Evolutionary conservation across 768 basidiomycete genomes (phyloP), one percentile per base, ranked within the genome.

Genomic region (Trametes cinnabarina): DNA sequence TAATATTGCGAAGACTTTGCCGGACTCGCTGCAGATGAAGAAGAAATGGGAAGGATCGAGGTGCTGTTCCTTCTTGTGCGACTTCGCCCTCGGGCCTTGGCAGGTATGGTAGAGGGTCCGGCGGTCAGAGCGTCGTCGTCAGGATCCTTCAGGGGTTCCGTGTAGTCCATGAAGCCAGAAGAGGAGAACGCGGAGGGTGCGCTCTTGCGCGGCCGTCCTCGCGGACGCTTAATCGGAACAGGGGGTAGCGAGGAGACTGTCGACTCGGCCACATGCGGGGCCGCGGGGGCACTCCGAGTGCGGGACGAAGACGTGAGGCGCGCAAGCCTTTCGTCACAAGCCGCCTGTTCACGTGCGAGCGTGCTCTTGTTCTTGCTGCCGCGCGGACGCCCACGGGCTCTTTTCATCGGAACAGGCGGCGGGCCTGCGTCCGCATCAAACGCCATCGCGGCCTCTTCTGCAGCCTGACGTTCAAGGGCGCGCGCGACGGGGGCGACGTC

Each of bases 311-410:
- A 15, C 10, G 46, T 23, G 11, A 23, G 35, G 1, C 20, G 39
- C 5, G 35, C 19, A 4, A 51, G 15, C 3, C n/a, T 4, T n/a
- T 26, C 25, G 8, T n/a, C 28, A 2, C 51, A 26, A 23, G 42
- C 49, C 4, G 28, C 32, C 14, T 53, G 43, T 10, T 55, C 59
- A 14, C 59, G 59, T 20, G 32, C 42, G 25, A 55, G 37, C 15
- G 59, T 55, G 3, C 32, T 25, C 35, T 44, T 55, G 37, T 60
- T 60, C 54, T 60, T 60, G 49, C 59, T 55, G 25, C 59, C 59
- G 3, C 28, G 51, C 12, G 51, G 58, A 3, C 58, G 46, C 10
- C 58, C 58, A 0, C 51, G 58, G 14, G 37, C 37, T 12, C 40
- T 47, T 32, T 41, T 48, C 12, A n/a, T n/a, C n/a, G n/a, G n/a